A percentile compares a stretch with the other conserved stretches of the same genome.
phyloP scores from a whole-genome alignment of 129 eudicot genomes.

The Pseudognaphalium luteoalbum region DNA sequence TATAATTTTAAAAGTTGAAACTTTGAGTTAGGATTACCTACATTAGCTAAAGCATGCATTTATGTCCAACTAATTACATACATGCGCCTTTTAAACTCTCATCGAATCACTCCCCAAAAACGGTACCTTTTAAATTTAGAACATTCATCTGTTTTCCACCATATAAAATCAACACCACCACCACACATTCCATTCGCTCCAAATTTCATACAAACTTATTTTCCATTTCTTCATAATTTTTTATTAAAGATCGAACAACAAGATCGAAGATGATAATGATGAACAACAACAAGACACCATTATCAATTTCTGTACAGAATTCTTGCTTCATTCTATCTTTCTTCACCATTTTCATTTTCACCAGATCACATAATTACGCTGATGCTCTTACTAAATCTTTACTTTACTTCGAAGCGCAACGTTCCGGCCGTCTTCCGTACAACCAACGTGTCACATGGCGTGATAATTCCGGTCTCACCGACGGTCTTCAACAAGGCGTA shows the following conservation, averaged over 20 bases:
- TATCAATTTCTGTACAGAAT: slow-evolving; percentile 20
- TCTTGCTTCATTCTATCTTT: slow-evolving; percentile 31
- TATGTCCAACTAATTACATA: background rate
- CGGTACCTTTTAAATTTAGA: background rate
- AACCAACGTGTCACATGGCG: slow-evolving; percentile 93
- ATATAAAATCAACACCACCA: slow-evolving; percentile 26
- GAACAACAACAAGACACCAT: slow-evolving; percentile 10
- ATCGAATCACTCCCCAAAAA: background rate
- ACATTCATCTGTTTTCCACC: slow-evolving; percentile 9
- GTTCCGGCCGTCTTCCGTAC: slow-evolving; percentile 90
- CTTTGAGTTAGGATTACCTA: no score
- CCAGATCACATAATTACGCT: slow-evolving; percentile 47
- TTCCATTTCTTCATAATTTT: background rate
- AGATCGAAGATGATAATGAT: background rate
- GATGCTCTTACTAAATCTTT: slow-evolving; percentile 76
- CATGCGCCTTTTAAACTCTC: background rate
- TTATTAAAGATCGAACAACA: no score
- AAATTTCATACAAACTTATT: no score
- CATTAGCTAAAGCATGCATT: background rate
- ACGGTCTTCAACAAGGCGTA: slow-evolving; percentile 87
- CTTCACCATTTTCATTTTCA: slow-evolving; percentile 16
- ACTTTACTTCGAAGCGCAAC: slow-evolving; percentile 89
- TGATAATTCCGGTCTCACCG: slow-evolving; percentile 78
- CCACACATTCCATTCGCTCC: background rate
- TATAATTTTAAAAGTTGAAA: no score